Conservation (phyloP, 2,329 filamentous ascomycete genomes). For the Penicillium griseofulvum region DNA sequence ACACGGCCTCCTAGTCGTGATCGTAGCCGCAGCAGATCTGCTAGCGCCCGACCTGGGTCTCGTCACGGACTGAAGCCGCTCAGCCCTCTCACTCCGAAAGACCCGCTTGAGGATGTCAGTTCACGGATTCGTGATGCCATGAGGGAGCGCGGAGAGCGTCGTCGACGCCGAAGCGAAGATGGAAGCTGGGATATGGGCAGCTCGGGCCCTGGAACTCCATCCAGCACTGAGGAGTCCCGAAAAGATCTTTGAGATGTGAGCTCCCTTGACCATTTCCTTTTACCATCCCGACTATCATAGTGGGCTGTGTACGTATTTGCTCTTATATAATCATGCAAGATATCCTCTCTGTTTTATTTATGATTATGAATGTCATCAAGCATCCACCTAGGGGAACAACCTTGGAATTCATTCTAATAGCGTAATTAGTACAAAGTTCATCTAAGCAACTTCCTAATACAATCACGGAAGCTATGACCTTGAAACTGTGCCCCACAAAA, state of each 20-base stretch:
- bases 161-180: slow-evolving; percentile 51
- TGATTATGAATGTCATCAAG: not conserved
- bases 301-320: slow-evolving; percentile 14
- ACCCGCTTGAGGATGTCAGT: slow-evolving; percentile 77
- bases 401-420: not conserved
- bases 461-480: too few relatives aligned
- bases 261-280: slow-evolving; percentile 1
- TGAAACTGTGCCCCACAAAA: too few relatives aligned
- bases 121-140: slow-evolving; percentile 82
- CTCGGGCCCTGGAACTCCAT: slow-evolving; percentile 37
- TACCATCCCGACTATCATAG: not conserved
- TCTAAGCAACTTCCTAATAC: too few relatives aligned
- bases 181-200: slow-evolving; percentile 42
- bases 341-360: slow-evolving; percentile 16
- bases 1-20: slow-evolving; percentile 81
- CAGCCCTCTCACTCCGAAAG: slow-evolving; percentile 63
- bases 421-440: not conserved
- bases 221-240: slow-evolving; percentile 33
- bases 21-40: slow-evolving; percentile 68
- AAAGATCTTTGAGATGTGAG: slow-evolving; percentile 33
- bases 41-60: slow-evolving; percentile 60
- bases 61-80: slow-evolving; percentile 69
- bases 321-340: slow-evolving; percentile 22
- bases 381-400: not conserved
- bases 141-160: slow-evolving; percentile 67